Base-by-base conservation (phyloP, 2,329 filamentous ascomycete genomes). In the Furcasterigmium sp. region DNA sequence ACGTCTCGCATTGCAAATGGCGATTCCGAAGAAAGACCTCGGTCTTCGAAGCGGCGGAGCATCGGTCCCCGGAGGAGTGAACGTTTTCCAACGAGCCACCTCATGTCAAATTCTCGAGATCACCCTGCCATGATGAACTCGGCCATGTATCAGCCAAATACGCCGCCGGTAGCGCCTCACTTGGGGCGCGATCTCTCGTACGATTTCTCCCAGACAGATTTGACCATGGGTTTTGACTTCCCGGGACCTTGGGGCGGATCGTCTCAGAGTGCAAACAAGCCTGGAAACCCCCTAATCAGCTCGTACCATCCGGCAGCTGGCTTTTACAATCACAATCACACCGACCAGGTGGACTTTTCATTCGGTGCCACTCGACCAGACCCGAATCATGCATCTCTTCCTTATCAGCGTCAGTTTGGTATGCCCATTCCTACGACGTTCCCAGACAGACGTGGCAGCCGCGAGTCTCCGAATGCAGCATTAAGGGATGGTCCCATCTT, bases 361-460 rank as follows among this genome's bases (percentile, higher is more conserved):
- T 26, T 42, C 14, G 37, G 13, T 14, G 26, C 2, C 7, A 14
- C 18, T 14, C 20, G 23, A 35, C 21, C n/a, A 26, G 34, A 23
- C 6, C 8, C 15, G 21, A 20, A 15, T 30, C 10, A 18, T 17
- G 7, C 40, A 9, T 42, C 23, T 18, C 18, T 28, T 6, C 19
- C 38, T 13, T 35, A 41, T 20, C 25, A 11, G n/a, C n/a, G 8
- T n/a, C 18, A 11, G 15, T 29, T 10, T 4, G 25, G 17, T 17
- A 37, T 19, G 15, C 42, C 37, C 4, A 49, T 49, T 34, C 42
- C 45, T 3, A 48, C 37, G 9, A 43, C 25, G 15, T 43, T 46
- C 17, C 45, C 45, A 9, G 40, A 47, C 15, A 41, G 45, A 18
- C 29, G 37, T 4, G 11, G 23, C 8, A 17, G 18, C 5, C 6